Evolutionary conservation across 1,139 yeast genomes (phyloP).

Genomic region (Arxiozyma slooffiae): DNA sequence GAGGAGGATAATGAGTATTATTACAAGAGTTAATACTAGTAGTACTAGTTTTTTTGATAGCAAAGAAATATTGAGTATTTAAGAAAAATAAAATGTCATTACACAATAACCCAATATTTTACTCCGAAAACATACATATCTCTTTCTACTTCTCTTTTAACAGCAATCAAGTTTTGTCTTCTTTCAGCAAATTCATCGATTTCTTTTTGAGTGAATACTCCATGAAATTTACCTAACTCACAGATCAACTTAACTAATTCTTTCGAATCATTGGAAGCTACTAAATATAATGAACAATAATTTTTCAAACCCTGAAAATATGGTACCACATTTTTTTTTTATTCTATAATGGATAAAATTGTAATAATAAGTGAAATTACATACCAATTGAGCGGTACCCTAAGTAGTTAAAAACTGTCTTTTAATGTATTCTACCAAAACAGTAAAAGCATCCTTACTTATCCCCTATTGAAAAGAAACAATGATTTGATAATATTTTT

Average conservation of each 20-base stretch:
- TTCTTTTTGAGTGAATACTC: conserved; percentile 86
- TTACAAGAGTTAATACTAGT: no score
- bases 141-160: conserved; percentile 74
- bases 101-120: conserved; percentile 42
- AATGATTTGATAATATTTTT: conserved; percentile 58
- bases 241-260: conserved; percentile 77
- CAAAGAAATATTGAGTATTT: no score
- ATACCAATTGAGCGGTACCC: conserved; percentile 73
- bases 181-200: conserved; percentile 85
- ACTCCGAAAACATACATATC: conserved; percentile 89
- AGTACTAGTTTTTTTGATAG: neutral
- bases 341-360: conserved; percentile 54
- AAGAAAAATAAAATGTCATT: conserved; percentile 1
- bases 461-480: conserved; percentile 82
- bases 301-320: conserved; percentile 74
- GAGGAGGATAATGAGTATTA: no score
- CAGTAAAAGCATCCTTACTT: conserved; percentile 74
- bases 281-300: conserved; percentile 71
- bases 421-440: conserved; percentile 64
- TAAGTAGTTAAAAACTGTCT: conserved; percentile 60
- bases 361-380: conserved; percentile 67
- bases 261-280: conserved; percentile 65
- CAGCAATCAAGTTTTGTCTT: conserved; percentile 74
- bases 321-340: conserved; percentile 55
- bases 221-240: conserved; percentile 78